A percentile compares a stretch with the other conserved stretches of the same genome.
Conservation (phyloP, 116 monocot species). For the Phalaenopsis hybrid region DNA sequence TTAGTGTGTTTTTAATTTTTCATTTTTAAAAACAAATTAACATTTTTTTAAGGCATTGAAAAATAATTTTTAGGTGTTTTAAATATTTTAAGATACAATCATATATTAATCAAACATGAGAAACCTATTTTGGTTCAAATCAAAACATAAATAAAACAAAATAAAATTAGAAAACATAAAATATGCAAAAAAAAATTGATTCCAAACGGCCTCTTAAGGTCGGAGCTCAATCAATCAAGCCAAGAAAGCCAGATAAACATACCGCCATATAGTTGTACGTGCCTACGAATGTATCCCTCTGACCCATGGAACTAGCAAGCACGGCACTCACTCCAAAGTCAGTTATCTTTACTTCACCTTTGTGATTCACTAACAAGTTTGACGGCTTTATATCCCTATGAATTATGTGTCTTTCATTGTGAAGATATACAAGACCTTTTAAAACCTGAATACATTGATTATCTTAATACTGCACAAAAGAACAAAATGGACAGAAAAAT, state of each 20-base stretch:
- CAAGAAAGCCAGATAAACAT: slow-evolving; percentile 24
- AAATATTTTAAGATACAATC: too few relatives aligned
- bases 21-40: too few relatives aligned
- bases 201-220: too few relatives aligned
- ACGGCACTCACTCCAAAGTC: slow-evolving; percentile 96
- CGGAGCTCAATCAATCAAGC: neutral
- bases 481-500: slow-evolving; percentile 22
- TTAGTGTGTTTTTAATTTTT: too few relatives aligned
- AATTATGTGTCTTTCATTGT: slow-evolving; percentile 86
- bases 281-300: slow-evolving; percentile 94
- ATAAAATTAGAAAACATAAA: too few relatives aligned
- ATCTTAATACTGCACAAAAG: neutral
- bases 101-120: too few relatives aligned
- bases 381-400: slow-evolving; percentile 96
- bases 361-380: slow-evolving; percentile 87
- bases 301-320: slow-evolving; percentile 82
- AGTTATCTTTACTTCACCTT: slow-evolving; percentile 96
- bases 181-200: too few relatives aligned
- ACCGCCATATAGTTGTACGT: slow-evolving; percentile 98
- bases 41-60: too few relatives aligned
- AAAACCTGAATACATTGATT: slow-evolving; percentile 46
- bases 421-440: slow-evolving; percentile 79
- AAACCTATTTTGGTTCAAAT: too few relatives aligned
- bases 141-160: too few relatives aligned
- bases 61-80: too few relatives aligned